phyloP scores from a whole-genome alignment of 345 rosid genomes.

The Crucihimalaya himalaica region DNA sequence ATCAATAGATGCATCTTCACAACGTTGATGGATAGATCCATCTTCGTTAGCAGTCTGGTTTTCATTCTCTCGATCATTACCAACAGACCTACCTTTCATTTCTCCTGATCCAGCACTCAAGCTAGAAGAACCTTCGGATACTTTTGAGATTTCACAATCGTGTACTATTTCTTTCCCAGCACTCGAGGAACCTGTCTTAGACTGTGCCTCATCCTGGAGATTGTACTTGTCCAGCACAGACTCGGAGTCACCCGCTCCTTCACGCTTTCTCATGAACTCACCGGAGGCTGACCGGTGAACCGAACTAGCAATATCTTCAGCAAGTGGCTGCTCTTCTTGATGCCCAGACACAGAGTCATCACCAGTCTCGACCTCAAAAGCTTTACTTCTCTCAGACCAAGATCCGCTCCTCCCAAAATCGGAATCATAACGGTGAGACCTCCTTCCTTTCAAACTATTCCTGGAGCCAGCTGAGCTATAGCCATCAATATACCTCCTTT shows the following conservation, averaged over 20 bases:
- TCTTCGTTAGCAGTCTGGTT: conserved; percentile 48
- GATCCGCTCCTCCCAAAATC: conserved; percentile 78
- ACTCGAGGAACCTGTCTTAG: conserved; percentile 57
- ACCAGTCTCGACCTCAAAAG: conserved; percentile 56
- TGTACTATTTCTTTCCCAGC: conserved; percentile 44
- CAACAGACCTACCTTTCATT: conserved; percentile 45
- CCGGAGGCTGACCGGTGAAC: conserved; percentile 52
- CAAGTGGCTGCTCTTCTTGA: conserved; percentile 56
- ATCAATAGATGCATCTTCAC: conserved; percentile 36
- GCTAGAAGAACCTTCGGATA: conserved; percentile 41
- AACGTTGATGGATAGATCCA: conserved; percentile 30
- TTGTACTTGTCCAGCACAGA: conserved; percentile 49
- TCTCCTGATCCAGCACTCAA: conserved; percentile 49
- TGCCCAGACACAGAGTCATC: conserved; percentile 52
- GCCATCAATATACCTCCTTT: conserved; percentile 69
- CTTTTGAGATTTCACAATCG: conserved; percentile 53
- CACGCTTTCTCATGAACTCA: conserved; percentile 49
- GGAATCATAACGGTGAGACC: conserved; percentile 52
- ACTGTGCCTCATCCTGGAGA: conserved; percentile 51
- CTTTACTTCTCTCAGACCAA: conserved; percentile 66
- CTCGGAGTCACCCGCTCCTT: conserved; percentile 57
- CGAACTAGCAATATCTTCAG: conserved; percentile 55
- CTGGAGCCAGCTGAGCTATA: conserved; percentile 53
- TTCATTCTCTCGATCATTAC: conserved; percentile 39
- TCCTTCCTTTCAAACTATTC: conserved; percentile 64